Evolutionary conservation across 306 rosid species (phyloP), one percentile per base, ranked within the genome.

Genomic region (Vachellia pachyceras): DNA sequence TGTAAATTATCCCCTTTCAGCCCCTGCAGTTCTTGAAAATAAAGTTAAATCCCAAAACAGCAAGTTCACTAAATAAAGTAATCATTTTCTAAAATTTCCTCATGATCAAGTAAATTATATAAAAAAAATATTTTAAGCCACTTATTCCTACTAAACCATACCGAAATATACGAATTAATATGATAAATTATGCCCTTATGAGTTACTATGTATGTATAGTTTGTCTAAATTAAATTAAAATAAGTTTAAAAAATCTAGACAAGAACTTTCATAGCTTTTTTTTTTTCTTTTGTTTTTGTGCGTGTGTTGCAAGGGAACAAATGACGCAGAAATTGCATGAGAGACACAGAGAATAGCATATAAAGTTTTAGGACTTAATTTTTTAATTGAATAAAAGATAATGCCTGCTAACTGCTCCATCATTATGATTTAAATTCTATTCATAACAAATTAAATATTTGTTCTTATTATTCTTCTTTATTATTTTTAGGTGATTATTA

Each of bases 361-460:
- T 3, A n/a, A 10, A 68, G 50, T 68, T 10, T 35, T 18, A 8
- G 50, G 8, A 20, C n/a, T n/a, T n/a, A 79, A 14, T 36, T 20
- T 14, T 15, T 37, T 74, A 70, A 71, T 37, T 45, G 52, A 73
- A 63, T 47, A 44, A 4, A 4, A n/a, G 77, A 37, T 15, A 76
- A 55, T 46, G 47, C 25, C 25, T 60, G 45, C 36, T 20, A 76
- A 60, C 47, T 18, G 74, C 69, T 67, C 76, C 73, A 46, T 71
- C 47, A 15, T 68, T 71, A 6, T 68, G 44, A 58, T 44, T 68
- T 36, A 42, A 67, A 75, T 75, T 75, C 25, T 66, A 67, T 55
- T 45, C 15, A 0, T 35, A 22, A 68, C 12, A 20, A 66, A 47
- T 41, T 0, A 42, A 18, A 14, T 35, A 17, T 67, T 15, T 67